Evolutionary conservation across 164 flowering plant species (phyloP), one percentile per base, ranked within the genome.

Genomic region (Santalum album): DNA sequence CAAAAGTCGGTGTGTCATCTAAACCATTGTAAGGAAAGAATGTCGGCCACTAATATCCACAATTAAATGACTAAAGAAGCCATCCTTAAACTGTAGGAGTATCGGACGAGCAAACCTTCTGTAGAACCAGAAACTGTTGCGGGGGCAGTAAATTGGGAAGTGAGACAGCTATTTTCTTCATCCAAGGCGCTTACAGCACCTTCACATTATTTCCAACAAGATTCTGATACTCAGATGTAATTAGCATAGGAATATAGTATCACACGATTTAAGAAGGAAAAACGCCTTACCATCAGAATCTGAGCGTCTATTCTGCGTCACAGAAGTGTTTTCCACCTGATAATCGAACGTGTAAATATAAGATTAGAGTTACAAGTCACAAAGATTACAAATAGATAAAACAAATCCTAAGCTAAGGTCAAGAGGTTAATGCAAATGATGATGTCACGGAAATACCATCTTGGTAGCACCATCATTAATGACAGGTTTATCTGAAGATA

Each of bases 251-350:
- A 49, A 42, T 16, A 54, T 12, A 54, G 16, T 14, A 38, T 14
- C 16, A 14, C 35, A 25, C 14, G 26, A 12, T 3, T 10, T 17
- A 46, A 36, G 58, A 36, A 22, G 47, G 38, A 56, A 48, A 48
- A 27, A 26, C 26, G 58, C 22, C 75, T 65, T 65, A 86, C 90
- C 90, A 71, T 80, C 69, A 71, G 83, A 72, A 59, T 69, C 73
- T 10, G 71, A 70, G 56, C 63, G 74, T 53, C 64, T 61, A 23
- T 16, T 49, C 53, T 29, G 63, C 32, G 55, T 51, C 25, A 32
- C 38, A 10, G 59, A 39, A 22, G 47, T 65, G 57, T 62, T 59
- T 56, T 58, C 62, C 24, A 59, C 51, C 58, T 60, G 64, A 52
- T 16, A 61, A 53, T 64, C 75, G 12, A 32, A 7, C 36, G 36